These are phyloP conservation scores for Neonectria ditissima DNA, from an alignment of 2,329 filamentous ascomycete species.

Conservation along the genomic window DNA sequence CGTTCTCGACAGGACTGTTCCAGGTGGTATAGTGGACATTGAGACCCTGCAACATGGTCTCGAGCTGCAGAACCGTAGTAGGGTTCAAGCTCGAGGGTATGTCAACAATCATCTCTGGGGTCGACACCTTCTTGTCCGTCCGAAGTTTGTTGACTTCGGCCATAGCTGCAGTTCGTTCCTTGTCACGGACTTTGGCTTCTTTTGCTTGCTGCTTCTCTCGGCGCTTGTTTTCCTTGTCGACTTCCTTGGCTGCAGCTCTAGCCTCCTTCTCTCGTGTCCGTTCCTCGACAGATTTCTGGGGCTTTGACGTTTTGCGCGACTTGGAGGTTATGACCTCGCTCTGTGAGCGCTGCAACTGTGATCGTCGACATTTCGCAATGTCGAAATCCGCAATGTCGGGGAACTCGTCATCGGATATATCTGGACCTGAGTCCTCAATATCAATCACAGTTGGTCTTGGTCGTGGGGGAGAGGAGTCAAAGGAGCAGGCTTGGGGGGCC, in stretches of 20 bases:
- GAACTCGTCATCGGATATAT: conserved; percentile 59
- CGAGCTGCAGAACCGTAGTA: conserved; percentile 58
- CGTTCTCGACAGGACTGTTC: conserved; percentile 60
- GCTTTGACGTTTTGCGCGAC: conserved; percentile 33
- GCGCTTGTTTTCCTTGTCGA: conserved; percentile 67
- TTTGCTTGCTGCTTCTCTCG: conserved; percentile 69
- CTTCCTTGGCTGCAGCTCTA: conserved; percentile 63
- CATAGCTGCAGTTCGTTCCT: conserved; percentile 73
- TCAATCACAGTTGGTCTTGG: conserved; percentile 47
- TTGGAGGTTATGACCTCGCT: conserved; percentile 46
- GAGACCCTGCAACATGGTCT: conserved; percentile 63
- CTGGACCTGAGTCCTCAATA: conserved; percentile 51
- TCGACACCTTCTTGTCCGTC: conserved; percentile 78
- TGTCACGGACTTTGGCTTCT: conserved; percentile 72
- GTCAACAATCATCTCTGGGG: conserved; percentile 82
- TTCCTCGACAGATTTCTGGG: conserved; percentile 50
- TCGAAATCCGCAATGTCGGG: conserved; percentile 60
- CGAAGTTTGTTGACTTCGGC: conserved; percentile 79
- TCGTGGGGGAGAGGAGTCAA: conserved; percentile 34
- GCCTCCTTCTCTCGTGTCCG: conserved; percentile 55
- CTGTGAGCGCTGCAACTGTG: conserved; percentile 46
- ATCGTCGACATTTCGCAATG: conserved; percentile 45
- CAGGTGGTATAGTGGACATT: conserved; percentile 60
- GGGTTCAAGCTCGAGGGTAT: conserved; percentile 69
- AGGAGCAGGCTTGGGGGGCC: conserved; percentile 54